Percentiles rank a stretch among this genome's conserved stretches.
phyloP scores from a whole-genome alignment of 495 filamentous ascomycete species.

The Annulohypoxylon bovei region DNA sequence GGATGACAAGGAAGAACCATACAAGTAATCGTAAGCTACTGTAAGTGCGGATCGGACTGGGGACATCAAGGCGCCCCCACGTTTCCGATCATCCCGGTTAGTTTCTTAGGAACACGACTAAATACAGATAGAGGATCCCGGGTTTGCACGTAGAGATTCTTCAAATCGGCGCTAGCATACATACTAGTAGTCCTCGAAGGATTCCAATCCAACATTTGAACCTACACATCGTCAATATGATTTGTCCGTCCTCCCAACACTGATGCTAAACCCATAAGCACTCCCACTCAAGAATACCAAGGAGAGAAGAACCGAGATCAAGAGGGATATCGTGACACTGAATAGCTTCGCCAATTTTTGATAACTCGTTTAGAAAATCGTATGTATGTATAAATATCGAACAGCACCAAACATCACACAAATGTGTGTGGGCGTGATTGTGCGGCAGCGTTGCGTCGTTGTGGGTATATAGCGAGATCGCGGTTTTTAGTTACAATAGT shows the following conservation, averaged over 20 bases:
- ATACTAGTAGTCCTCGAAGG: constrained; percentile 16
- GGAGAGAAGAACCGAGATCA: neutral
- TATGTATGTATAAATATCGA: constrained; percentile 33
- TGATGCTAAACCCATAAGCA: neutral
- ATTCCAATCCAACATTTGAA: constrained; percentile 7
- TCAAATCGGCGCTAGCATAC: constrained; percentile 12
- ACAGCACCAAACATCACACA: constrained; percentile 23
- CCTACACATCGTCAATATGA: neutral
- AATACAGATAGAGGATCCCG: neutral
- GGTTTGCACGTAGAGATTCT: neutral
- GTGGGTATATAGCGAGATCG: constrained; percentile 36
- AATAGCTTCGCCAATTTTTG: constrained; percentile 25
- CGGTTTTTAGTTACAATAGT: constrained; percentile 36
- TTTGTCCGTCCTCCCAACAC: neutral
- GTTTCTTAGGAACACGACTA: neutral
- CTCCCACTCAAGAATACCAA: constrained; percentile 4
- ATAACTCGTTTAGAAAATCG: constrained; percentile 9
- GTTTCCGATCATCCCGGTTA: constrained; percentile 1
- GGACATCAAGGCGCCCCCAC: constrained; percentile 19
- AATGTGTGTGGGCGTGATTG: constrained; percentile 10
- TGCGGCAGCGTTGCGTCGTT: constrained; percentile 26
- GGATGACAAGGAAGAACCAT: neutral
- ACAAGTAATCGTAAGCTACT: neutral
- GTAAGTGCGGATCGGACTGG: constrained; percentile 4
- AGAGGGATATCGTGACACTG: constrained; percentile 1